Conservation (phyloP, 1,284 basidiomycete species). For the Trichosporon coremiiforme region DNA sequence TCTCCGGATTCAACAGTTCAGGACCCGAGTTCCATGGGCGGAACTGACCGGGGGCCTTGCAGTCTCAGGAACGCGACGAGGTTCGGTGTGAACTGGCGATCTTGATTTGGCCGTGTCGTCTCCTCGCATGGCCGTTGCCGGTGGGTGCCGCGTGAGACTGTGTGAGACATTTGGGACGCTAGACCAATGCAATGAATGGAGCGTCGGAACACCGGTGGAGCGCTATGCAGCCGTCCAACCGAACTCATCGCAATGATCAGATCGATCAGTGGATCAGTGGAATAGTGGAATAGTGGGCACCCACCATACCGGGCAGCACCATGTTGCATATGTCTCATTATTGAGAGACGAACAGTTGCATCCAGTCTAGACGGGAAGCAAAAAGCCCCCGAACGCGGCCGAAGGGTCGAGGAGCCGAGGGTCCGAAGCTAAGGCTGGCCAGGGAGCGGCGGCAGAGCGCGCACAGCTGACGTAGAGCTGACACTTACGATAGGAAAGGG, state of each 20-base stretch:
- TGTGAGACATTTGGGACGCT: constrained; percentile 1
- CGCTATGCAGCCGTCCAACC: neutral
- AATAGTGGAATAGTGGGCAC: neutral
- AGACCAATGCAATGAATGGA: constrained; percentile 1
- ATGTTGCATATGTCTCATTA: neutral
- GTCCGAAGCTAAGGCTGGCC: neutral
- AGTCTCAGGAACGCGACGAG: neutral
- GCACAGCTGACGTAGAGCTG: neutral
- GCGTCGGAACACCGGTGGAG: neutral
- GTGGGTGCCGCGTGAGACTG: neutral
- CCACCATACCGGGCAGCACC: neutral
- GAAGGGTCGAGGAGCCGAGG: constrained; percentile 11
- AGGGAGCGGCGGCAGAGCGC: neutral
- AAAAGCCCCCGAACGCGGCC: constrained; percentile 14
- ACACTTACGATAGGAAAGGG: constrained; percentile 4
- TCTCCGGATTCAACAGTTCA: neutral
- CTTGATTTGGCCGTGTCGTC: neutral
- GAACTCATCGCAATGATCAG: neutral
- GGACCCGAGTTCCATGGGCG: constrained; percentile 7
- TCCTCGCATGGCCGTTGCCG: neutral
- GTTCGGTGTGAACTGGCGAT: constrained; percentile 4
- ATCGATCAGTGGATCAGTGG: neutral
- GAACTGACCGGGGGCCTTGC: constrained; percentile 14
- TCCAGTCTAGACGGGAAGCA: constrained; percentile 10
- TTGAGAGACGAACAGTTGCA: neutral